phyloP scores from a whole-genome alignment of 805 yeast species.

The Yarrowia sp. region DNA sequence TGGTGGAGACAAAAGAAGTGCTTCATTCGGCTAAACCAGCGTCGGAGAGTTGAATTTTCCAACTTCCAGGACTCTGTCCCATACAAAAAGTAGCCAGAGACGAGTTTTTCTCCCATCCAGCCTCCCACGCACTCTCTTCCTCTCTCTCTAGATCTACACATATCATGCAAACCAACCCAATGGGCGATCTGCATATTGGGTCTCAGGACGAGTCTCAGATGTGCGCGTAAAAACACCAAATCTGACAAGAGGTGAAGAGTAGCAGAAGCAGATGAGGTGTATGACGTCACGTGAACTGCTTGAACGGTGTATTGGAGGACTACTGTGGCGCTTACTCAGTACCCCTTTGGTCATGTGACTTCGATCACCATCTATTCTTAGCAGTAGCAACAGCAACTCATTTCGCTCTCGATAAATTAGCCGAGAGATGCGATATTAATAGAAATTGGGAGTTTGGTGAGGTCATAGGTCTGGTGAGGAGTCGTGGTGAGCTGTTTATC shows the following conservation, averaged over 20 bases:
- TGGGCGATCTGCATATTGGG: neutral
- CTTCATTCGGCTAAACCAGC: neutral
- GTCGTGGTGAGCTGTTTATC: no score
- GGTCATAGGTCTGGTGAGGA: no score
- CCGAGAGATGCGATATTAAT: neutral
- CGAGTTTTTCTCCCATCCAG: neutral
- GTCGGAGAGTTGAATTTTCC: neutral
- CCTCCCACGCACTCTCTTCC: neutral
- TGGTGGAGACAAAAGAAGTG: neutral
- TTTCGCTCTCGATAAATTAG: neutral
- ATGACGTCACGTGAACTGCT: no score
- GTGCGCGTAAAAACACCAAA: conserved; percentile 9
- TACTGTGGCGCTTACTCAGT: no score
- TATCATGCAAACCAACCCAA: neutral
- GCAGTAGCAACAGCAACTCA: neutral
- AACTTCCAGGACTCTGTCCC: neutral
- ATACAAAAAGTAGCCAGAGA: neutral
- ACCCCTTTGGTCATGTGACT: neutral
- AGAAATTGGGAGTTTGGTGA: neutral
- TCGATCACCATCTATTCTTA: neutral
- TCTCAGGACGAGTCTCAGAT: conserved; percentile 7
- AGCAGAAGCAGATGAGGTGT: no score
- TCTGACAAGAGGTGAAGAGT: neutral
- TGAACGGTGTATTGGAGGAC: no score
- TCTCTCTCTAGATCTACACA: conserved; percentile 1